These are phyloP conservation scores for Suaeda aralocaspica DNA, from an alignment of 148 eudicot species.

Conservation along the genomic window DNA sequence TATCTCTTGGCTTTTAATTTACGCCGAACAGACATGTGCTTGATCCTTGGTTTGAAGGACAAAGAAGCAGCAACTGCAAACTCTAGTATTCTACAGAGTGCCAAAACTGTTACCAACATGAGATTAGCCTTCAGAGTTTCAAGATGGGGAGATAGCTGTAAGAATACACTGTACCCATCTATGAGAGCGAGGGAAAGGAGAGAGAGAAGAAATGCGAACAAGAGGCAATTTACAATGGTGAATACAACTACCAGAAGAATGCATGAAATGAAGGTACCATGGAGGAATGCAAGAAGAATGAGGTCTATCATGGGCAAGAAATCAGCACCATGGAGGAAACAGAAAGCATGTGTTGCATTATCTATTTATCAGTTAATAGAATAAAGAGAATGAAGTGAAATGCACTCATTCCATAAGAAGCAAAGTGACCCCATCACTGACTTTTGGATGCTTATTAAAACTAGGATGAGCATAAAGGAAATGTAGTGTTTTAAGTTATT, in stretches of 20 bases:
- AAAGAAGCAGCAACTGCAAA: conserved; percentile 8
- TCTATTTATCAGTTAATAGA: conserved; percentile 1
- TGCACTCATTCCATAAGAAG: conserved; percentile 31
- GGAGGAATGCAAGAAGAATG: conserved; percentile 48
- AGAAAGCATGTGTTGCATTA: background rate
- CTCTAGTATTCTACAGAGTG: conserved; percentile 21
- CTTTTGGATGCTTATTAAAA: conserved; percentile 8
- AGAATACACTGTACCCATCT: conserved; percentile 24
- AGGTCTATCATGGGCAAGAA: conserved; percentile 40
- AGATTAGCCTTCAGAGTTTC: conserved; percentile 31
- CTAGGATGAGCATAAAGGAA: conserved; percentile 26
- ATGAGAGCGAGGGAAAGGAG: conserved; percentile 31
- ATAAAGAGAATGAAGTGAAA: conserved; percentile 41
- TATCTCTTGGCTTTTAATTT: background rate
- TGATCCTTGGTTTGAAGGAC: conserved; percentile 21
- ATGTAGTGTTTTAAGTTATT: conserved; percentile 14
- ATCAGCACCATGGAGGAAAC: background rate
- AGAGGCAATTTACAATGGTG: conserved; percentile 31
- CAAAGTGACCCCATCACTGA: conserved; percentile 6
- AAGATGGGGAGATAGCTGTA: conserved; percentile 15
- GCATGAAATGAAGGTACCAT: conserved; percentile 44
- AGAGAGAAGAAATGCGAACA: conserved; percentile 28
- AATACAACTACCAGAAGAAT: conserved; percentile 35
- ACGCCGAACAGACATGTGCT: background rate
- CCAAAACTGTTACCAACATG: conserved; percentile 32